Evolutionary conservation across 768 basidiomycete species (phyloP), one percentile per base, ranked within the genome.

Genomic region (Hortiboletus flavorubellus): DNA sequence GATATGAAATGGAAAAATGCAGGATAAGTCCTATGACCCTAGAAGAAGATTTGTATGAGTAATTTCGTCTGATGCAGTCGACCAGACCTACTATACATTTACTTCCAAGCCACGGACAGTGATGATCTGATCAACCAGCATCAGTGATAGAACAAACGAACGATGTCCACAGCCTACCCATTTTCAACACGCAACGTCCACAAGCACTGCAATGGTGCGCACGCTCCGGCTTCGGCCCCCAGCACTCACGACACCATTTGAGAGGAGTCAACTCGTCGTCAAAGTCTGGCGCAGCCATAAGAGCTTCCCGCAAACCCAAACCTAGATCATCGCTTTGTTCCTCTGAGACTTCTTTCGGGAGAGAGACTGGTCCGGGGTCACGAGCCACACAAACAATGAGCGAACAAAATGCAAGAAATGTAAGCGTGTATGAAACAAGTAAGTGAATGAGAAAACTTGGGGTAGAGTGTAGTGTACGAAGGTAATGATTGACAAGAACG

Each of bases 1-100:
- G 76, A 73, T 47, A 93, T 75, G 65, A 93, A 89, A 68, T 91
- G 89, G 48, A 93, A 73, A 65, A 92, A 93, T 6, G 91, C 83
- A 8, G 89, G 85, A 67, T 93, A 91, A 39, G 88, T 93, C 65
- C 90, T 78, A 71, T 91, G 83, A 3, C 91, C 91, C 90, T 92
- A 45, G 33, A 34, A 58, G 46, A 55, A 48, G 42, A 44, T 38
- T 9, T 21, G 35, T 37, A 35, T 43, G 51, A 49, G 8, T 4
- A 21, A 45, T 29, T 50, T 37, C 8, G 29, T 43, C 7, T 8
- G 11, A 49, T 16, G 15, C 21, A 21, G 21, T 39, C 9, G 16
- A 33, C 3, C 18, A 10, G 21, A 64, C 86, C 68, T 67, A 89
- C 90, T 54, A 93, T 80, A 68, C 91, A 93, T 66, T 78, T 86